Evolutionary conservation across 345 rosid species (phyloP).

Genomic region (Tarenaya hassleriana): DNA sequence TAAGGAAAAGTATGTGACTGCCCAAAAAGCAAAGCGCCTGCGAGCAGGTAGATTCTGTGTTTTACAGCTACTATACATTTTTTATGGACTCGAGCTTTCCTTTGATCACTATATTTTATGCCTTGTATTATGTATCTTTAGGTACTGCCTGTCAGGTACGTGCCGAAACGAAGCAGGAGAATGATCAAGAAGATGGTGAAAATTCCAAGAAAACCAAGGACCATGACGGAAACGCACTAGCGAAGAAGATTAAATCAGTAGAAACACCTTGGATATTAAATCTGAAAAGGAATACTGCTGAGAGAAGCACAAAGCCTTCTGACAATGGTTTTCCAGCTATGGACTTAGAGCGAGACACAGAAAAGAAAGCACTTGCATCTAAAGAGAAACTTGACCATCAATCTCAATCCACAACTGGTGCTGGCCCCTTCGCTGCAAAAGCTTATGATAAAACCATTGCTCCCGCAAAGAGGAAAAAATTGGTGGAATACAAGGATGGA

Average conservation of each 20-base stretch:
- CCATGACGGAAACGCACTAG: conserved; percentile 28
- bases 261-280: conserved; percentile 19
- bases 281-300: conserved; percentile 20
- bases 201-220: conserved; percentile 36
- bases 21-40: conserved; percentile 13
- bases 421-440: conserved; percentile 37
- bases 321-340: conserved; percentile 21
- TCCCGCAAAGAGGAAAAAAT: conserved; percentile 41
- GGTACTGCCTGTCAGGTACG: conserved; percentile 36
- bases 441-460: conserved; percentile 25
- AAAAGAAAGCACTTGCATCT: conserved; percentile 29
- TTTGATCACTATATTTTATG: conserved; percentile 7
- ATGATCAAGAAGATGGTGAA: conserved; percentile 31
- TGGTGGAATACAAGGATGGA: conserved; percentile 32
- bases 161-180: conserved; percentile 39
- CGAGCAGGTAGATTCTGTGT: conserved; percentile 18
- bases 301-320: conserved; percentile 20
- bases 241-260: conserved; percentile 34
- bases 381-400: conserved; percentile 31
- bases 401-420: conserved; percentile 36
- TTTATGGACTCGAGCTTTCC: background rate
- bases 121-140: conserved; percentile 23
- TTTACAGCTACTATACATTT: conserved; percentile 15
- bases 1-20: conserved; percentile 11
- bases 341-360: conserved; percentile 33